Base-by-base conservation (phyloP, 768 basidiomycete species). In the Rhodotorula diobovata region DNA sequence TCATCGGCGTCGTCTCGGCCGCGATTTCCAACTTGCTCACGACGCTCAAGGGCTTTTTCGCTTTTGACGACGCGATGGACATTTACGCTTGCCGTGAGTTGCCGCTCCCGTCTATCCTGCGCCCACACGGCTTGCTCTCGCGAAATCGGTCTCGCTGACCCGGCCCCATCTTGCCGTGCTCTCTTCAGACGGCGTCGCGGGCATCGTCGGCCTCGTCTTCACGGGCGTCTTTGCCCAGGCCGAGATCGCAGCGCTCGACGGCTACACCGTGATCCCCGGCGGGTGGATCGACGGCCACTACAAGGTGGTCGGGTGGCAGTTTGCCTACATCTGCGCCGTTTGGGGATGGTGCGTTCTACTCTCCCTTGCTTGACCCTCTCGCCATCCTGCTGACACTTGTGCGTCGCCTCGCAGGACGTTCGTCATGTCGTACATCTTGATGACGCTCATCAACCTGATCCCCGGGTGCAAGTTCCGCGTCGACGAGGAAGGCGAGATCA, bases 1-100 rank as follows among this genome's bases (percentile, higher is more conserved):
- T 88, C 2, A 94, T 91, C 78, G 95, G 95, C 51, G 84, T 94
- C 74, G 82, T 91, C 77, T 90, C 88, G 0, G 90, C 90, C 28
- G 89, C 88, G 0, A 75, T 87, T 4, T 96, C 91, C 83, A 98
- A 98, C 81, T 92, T 91, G 80, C 90, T 92, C n/a, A 97, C 95
- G 8, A 89, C 95, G 76, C 85, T 98, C 79, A 98, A 97, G 82
- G 64, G 60, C 87, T 79, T 74, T 35, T 69, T 76, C 57, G 41
- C 61, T 2, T 71, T 76, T 53, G 75, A 76, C 48, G 77, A 73
- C 50, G 63, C 63, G 2, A 77, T 82, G 78, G 81, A 93, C 89
- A 93, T 97, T 78, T 96, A 95, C 78, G 92, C 94, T 10, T 88
- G 88, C 25, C 53, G 63, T 70, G 20, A 37, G 63, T 61, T 90